Evolutionary conservation across 2,329 filamentous ascomycete species (phyloP), one percentile per base, ranked within the genome.

Genomic region (Herpotrichia juniperi): DNA sequence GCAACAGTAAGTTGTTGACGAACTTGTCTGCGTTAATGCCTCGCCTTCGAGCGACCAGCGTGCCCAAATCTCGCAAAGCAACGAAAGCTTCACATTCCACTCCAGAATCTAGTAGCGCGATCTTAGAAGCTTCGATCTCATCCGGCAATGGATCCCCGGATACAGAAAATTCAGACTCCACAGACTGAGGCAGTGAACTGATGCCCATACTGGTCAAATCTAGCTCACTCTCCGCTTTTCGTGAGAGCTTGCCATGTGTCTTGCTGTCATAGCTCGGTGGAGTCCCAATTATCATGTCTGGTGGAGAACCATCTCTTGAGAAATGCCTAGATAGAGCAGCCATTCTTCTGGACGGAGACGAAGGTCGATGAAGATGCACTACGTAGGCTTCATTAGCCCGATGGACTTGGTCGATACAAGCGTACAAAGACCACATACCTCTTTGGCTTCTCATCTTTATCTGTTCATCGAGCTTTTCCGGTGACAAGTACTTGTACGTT

Each of bases 311-410:
- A 3, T 49, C 67, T 31, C 54, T 57, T 3, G 66, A 67, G 12
- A 79, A 61, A n/a, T 69, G 69, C 49, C 66, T 63, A 4, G 76
- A 78, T 10, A 78, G 57, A 34, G 64, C 65, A 21, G 59, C 60
- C 74, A 78, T 78, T 35, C 67, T 66, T 12, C 57, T 60, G 2
- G 75, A 76, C 3, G 75, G 74, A 7, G 75, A 77, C 5, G 53
- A 50, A 3, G 67, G 60, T 35, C 69, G 67, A 22, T 63, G 61
- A 3, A 67, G 47, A 32, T 63, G 39, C 2, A 66, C 70, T 71
- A 22, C 8, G 10, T 1, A 8, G 35, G 14, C 11, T 14, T 4
- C 32, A 2, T 60, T 50, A 58, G 40, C 49, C 16, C 30, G 25
- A 17, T 39, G 16, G 16, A 8, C 19, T 12, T 42, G 44, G n/a